A percentile compares a stretch with the other conserved stretches of the same genome.
Evolutionary conservation across 2,329 filamentous ascomycete genomes (phyloP).

Genomic region (Lasiodiplodia citricola): DNA sequence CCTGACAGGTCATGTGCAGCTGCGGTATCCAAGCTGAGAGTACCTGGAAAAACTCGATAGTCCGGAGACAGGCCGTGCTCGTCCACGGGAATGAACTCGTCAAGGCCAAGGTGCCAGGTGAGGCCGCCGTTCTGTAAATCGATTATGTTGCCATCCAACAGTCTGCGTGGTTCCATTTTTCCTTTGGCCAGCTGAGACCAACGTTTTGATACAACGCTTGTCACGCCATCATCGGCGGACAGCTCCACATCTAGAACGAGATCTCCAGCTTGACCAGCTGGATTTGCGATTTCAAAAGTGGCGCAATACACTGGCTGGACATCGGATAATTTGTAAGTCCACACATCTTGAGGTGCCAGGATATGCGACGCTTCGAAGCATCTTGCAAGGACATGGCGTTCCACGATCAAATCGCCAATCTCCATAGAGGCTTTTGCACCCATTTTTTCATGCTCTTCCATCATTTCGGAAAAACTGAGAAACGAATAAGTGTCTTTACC

Average conservation of each 20-base stretch:
- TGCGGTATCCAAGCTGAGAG: background rate
- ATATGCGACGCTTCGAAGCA: conserved; percentile 9
- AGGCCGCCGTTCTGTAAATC: conserved; percentile 2
- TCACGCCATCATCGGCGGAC: background rate
- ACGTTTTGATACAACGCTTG: background rate
- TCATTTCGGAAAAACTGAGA: conserved; percentile 3
- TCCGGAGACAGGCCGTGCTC: background rate
- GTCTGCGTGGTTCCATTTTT: background rate
- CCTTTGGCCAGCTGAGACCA: conserved; percentile 5
- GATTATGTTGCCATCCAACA: conserved; percentile 14
- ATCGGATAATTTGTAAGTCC: background rate
- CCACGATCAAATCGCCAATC: conserved; percentile 10
- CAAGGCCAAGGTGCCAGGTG: conserved; percentile 19
- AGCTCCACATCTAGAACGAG: conserved; percentile 10
- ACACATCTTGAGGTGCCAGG: background rate
- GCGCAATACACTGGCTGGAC: conserved; percentile 16
- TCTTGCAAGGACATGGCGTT: conserved; percentile 1
- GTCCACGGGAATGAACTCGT: background rate
- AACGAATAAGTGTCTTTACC: background rate
- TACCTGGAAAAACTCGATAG: conserved; percentile 3
- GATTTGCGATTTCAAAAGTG: conserved; percentile 18
- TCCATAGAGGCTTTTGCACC: background rate
- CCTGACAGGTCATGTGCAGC: background rate
- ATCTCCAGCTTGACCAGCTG: background rate
- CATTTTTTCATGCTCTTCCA: background rate